Evolutionary conservation across 1,139 yeast genomes (phyloP), one percentile per base, ranked within the genome.

Genomic region (Yamadazyma pseudoaaseri): DNA sequence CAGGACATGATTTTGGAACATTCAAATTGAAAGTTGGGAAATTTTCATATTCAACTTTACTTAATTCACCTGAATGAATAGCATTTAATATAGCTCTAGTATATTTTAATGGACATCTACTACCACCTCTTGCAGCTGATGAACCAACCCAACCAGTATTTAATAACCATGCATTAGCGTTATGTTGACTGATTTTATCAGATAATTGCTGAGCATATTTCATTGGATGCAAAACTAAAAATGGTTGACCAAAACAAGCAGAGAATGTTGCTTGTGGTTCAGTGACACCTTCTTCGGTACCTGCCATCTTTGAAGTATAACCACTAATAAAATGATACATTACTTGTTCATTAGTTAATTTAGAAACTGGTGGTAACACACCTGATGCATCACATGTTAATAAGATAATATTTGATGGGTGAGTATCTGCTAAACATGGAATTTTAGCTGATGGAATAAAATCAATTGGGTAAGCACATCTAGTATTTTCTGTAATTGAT

Each of bases 111-210:
- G 97, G 94, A 71, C 97, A 92, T 73, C 98, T 85, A 75, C 86
- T 83, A 59, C 97, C 98, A 52, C 97, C 97, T 62, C 81, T 77
- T 43, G 87, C 74, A 50, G 86, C 95, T 45, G 95, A 84, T 50
- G 92, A 80, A 48, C 98, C 98, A 50, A 90, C 87, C 98, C 98
- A 92, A 45, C 98, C 98, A 50, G 98, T 92, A 74, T 92, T 92
- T 61, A 92, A 79, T 63, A 92, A 78, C 96, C 96, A 92, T 41
- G 98, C 97, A 57, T 80, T 78, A 37, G 97, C 90, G 53, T 82
- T 82, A 73, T 89, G 92, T 62, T 85, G 61, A 39, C 84, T 66
- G 74, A 92, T 90, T 79, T 89, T 92, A 64, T 87, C 94, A 41
- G 96, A 85, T 58, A 92, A 78, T 82, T 92, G 96, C 65, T 86